Evolutionary conservation across 768 basidiomycete species (phyloP).

Genomic region (Lactarius hengduanensis): DNA sequence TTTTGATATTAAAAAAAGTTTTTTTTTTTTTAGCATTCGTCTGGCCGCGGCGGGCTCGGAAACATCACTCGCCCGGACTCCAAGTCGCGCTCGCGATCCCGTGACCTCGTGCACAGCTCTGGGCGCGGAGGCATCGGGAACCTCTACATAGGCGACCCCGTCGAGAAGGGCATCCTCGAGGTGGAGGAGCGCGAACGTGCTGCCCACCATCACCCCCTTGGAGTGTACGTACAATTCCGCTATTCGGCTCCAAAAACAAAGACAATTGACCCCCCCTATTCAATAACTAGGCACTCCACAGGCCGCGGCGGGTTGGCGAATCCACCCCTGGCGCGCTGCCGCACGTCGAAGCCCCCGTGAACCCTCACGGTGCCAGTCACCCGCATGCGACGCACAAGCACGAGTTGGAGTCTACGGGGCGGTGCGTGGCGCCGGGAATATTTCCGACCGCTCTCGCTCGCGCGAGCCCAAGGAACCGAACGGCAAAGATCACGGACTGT

Average conservation of each 20-base stretch:
- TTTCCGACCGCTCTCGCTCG: conserved; percentile 39
- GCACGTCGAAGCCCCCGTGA: conserved; percentile 27
- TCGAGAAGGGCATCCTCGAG: conserved; percentile 33
- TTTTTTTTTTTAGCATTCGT: conserved; percentile 39
- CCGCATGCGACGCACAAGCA: conserved; percentile 18
- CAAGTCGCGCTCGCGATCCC: conserved; percentile 48
- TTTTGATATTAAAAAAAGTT: not conserved
- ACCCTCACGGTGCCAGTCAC: conserved; percentile 11
- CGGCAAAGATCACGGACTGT: conserved; percentile 6
- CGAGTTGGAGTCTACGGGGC: conserved; percentile 47
- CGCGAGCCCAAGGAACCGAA: conserved; percentile 30
- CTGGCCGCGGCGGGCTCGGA: conserved; percentile 64
- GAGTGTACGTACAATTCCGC: conserved; percentile 39
- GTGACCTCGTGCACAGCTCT: conserved; percentile 47
- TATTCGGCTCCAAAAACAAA: not conserved
- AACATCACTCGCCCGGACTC: conserved; percentile 43
- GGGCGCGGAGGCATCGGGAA: conserved; percentile 70
- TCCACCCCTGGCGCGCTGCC: conserved; percentile 35
- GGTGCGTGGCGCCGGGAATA: conserved; percentile 65
- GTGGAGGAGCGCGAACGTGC: conserved; percentile 40
- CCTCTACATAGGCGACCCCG: conserved; percentile 38
- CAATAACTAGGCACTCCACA: conserved; percentile 53
- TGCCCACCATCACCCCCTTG: conserved; percentile 32
- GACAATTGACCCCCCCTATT: not conserved
- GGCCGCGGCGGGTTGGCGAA: conserved; percentile 72